Conservation (phyloP, 768 basidiomycete genomes). For the Podaxis carcinomalis region DNA sequence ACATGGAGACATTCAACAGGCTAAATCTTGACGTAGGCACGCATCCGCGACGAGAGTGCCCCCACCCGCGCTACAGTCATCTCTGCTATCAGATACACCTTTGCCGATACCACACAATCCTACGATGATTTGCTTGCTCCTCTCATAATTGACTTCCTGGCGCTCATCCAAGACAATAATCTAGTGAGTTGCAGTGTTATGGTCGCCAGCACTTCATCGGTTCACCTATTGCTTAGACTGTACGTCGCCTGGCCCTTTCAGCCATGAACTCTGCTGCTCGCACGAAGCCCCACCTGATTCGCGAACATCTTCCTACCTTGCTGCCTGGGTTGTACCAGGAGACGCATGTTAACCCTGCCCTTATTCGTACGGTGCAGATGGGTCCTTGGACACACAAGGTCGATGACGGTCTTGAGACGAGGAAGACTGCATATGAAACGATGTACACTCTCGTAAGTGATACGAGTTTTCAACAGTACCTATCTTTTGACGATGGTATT, state of each 20-base stretch:
- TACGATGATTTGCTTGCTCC: constrained; percentile 92
- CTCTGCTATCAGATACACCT: constrained; percentile 91
- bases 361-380: constrained; percentile 92
- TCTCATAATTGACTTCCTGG: constrained; percentile 86
- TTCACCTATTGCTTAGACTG: constrained; percentile 49
- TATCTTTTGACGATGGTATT: not conserved
- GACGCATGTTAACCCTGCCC: constrained; percentile 70
- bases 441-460: constrained; percentile 87
- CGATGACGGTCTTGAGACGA: constrained; percentile 93
- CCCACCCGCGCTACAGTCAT: constrained; percentile 84
- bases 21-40: constrained; percentile 37
- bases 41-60: constrained; percentile 63
- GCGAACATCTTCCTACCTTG: constrained; percentile 73
- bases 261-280: constrained; percentile 93
- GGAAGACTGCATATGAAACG: constrained; percentile 97
- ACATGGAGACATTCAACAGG: not conserved
- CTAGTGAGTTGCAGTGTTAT: constrained; percentile 46
- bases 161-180: constrained; percentile 84
- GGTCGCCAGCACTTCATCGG: not conserved
- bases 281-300: constrained; percentile 88
- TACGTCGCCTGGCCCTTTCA: constrained; percentile 85
- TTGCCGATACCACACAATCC: constrained; percentile 77
- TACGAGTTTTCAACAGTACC: not conserved
- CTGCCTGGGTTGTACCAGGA: constrained; percentile 85
- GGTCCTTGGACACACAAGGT: constrained; percentile 97